Base-by-base conservation (phyloP, 2,329 filamentous ascomycete species). In the Monilinia fructigena region DNA sequence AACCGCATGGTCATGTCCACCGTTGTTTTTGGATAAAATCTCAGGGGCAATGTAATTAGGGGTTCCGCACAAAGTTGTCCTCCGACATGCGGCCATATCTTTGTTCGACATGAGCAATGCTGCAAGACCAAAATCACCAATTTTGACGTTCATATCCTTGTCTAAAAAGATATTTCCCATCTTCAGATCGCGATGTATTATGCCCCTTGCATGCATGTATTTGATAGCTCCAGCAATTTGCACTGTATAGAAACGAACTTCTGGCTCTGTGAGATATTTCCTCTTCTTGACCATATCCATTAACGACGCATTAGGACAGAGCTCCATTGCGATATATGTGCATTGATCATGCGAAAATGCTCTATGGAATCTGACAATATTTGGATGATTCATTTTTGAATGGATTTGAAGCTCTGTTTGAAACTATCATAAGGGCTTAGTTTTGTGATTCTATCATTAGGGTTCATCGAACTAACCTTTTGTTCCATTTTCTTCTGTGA, bases 41-140 rank as follows among this genome's bases (percentile, higher is more conserved):
- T 99, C 95, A 0, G 95, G 95, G 0, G 95, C 95, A 72, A 99
- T 97, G 77, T 99, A 99, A 78, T 99, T 99, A 1, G 95, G 95
- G 5, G 95, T 99, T 67, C 95, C 95, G 73, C 95, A 99, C 68
- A 99, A 86, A 8, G 95, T 99, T 35, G 92, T 97, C 74, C 96
- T 86, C 70, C 95, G 87, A 68, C 72, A 83, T 80, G 86, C 92
- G 77, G 88, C 89, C 85, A 92, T 91, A 75, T 99, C 95, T 77
- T 90, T 93, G 75, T 94, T 92, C 12, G 93, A 96, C 55, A 98
- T 88, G 66, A 98, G 83, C 73, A 99, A 82, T 38, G 96, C 95
- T 40, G 95, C 95, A 65, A 99, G 83, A 3, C 95, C 95, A 79
- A 99, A 99, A 77, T 99, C 95, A 55, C 95, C 95, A 73, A 99